A percentile compares a stretch with the other conserved stretches of the same genome.
Conservation (phyloP, 75 land plant species). For the Picea glauca region DNA sequence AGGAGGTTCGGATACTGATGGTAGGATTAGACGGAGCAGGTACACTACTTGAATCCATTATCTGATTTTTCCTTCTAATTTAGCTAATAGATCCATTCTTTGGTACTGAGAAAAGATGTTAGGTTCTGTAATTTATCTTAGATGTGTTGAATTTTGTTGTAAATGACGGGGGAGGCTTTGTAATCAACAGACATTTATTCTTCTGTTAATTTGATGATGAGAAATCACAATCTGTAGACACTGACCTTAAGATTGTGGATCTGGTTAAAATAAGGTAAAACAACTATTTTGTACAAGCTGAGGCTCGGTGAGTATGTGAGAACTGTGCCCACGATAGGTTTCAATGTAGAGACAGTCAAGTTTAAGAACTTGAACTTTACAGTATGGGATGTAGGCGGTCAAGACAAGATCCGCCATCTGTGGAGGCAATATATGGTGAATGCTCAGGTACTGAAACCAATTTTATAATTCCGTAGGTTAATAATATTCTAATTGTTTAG, state of each 20-base stretch:
- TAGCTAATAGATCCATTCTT: too few species aligned
- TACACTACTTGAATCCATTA: not conserved
- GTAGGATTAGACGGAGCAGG: conserved; percentile 29
- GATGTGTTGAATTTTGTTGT: too few species aligned
- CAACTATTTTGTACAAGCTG: conserved; percentile 29
- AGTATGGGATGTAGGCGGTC: conserved; percentile 45
- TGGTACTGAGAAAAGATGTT: too few species aligned
- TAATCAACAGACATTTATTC: too few species aligned
- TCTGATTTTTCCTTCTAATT: not conserved
- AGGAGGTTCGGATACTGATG: conserved; percentile 27
- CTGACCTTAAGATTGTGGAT: too few species aligned
- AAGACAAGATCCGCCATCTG: conserved; percentile 22
- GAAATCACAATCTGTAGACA: too few species aligned
- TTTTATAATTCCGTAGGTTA: too few species aligned
- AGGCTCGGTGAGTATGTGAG: conserved; percentile 31
- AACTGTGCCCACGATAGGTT: conserved; percentile 36
- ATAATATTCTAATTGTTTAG: too few species aligned
- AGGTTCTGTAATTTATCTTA: too few species aligned
- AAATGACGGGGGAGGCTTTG: too few species aligned
- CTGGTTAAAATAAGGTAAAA: conserved; percentile 16
- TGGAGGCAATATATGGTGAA: conserved; percentile 19
- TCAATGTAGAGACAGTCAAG: conserved; percentile 31
- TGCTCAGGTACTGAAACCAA: conserved; percentile 10
- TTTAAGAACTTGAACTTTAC: conserved; percentile 25
- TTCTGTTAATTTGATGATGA: too few species aligned